A percentile compares a stretch with the other conserved stretches of the same genome.
Conservation (phyloP, 2,329 filamentous ascomycete species). For the Colletotrichum truncatum region DNA sequence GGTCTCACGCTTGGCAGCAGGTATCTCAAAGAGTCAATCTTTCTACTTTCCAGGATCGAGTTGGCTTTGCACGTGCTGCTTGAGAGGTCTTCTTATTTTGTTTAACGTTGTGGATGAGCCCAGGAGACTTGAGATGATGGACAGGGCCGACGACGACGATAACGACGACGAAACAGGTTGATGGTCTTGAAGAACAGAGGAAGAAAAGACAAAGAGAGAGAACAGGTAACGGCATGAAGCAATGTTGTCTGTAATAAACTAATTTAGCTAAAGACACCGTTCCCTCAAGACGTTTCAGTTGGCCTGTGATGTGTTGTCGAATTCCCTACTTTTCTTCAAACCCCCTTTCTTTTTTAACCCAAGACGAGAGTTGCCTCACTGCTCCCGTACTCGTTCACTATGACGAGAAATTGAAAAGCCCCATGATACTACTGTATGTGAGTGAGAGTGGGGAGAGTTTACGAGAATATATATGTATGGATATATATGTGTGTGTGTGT, state of each 20-base stretch:
- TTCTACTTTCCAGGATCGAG: too few species aligned
- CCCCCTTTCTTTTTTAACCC: too few species aligned
- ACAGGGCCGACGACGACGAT: background rate
- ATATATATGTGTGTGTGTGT: too few species aligned
- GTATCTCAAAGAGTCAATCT: background rate
- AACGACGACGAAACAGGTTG: background rate
- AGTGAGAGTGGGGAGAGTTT: too few species aligned
- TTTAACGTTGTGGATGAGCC: background rate
- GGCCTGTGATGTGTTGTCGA: too few species aligned
- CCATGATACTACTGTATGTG: too few species aligned
- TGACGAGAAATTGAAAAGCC: too few species aligned
- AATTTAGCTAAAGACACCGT: constrained; percentile 13
- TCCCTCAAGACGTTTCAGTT: background rate
- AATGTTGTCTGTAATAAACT: constrained; percentile 14
- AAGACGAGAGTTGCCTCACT: too few species aligned
- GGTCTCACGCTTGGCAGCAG: too few species aligned
- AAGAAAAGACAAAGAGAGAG: background rate
- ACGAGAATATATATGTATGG: too few species aligned
- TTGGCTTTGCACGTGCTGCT: background rate
- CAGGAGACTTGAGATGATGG: background rate
- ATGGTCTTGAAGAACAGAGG: background rate
- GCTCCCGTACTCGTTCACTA: too few species aligned
- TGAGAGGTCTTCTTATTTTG: background rate
- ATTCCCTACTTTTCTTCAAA: too few species aligned
- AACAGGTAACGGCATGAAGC: background rate